Evolutionary conservation across 2,329 filamentous ascomycete species (phyloP), one percentile per base, ranked within the genome.

Genomic region (Davidsoniella virescens): DNA sequence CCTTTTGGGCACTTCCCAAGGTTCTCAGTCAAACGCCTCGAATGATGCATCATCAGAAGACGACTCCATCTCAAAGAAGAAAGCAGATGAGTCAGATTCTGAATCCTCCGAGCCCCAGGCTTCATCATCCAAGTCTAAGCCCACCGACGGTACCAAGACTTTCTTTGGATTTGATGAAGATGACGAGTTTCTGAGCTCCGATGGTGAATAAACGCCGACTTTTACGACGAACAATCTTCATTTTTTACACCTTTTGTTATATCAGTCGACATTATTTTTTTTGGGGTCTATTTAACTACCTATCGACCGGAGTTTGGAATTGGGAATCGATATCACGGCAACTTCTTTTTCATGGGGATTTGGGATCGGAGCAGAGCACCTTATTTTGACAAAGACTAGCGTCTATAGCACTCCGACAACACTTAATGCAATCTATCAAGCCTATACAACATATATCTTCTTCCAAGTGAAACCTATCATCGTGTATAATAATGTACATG

Each of bases 151-250:
- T 56, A 61, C 61, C 16, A 67, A 58, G 58, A 67, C 71, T 0
- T 85, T 87, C 59, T 83, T 81, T 57, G 84, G 83, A 0, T 90
- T 87, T 65, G 84, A 87, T 54, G 82, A 88, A 33, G 81, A 85
- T 49, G 82, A 87, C 44, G 80, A 84, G 58, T 82, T 81, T 55
- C 78, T 82, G 74, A 82, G 78, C 57, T 79, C 75, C 8, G 74
- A 75, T 47, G 75, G 80, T 33, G 50, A 52, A 25, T 52, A 44
- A 52, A 18, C 14, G 10, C 8, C 29, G 18, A n/a, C 2, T 10
- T 25, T 12, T 43, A 43, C 8, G 8, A 9, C 2, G 29, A 33
- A 33, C 8, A 29, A 29, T 6, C 2, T 29, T 29, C 12, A 1
- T 33, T 7, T 33, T 33, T 33, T 33, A 12, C 7, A 33, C 20